Conservation (phyloP, 139 green algal genomes). For the Chlorella sp. region DNA sequence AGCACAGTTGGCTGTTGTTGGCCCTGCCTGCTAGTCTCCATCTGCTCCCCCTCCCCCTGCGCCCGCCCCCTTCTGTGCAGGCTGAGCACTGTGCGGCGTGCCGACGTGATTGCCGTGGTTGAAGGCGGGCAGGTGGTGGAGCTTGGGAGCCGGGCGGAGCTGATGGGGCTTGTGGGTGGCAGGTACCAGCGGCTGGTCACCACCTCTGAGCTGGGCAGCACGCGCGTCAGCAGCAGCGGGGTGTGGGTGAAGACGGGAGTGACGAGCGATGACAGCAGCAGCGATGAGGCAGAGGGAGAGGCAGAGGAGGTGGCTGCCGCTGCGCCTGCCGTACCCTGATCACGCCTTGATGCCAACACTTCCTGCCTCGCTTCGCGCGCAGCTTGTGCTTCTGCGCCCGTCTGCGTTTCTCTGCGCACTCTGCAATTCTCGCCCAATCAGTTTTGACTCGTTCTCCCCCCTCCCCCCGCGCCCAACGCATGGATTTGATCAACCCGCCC, state of each 20-base stretch:
- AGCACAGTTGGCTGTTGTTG: too few species aligned
- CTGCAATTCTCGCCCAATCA: too few species aligned
- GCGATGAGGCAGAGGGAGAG: neutral
- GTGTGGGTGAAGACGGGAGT: neutral
- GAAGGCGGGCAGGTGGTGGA: constrained; percentile 61
- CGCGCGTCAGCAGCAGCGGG: neutral
- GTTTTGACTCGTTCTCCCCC: too few species aligned
- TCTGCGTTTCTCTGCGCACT: too few species aligned
- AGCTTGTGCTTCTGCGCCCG: too few species aligned
- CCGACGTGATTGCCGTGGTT: constrained; percentile 84
- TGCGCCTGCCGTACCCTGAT: neutral
- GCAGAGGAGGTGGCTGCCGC: neutral
- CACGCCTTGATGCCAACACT: neutral
- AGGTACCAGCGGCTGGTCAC: constrained; percentile 60
- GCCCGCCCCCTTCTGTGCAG: neutral
- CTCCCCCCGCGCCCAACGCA: too few species aligned
- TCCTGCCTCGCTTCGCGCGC: too few species aligned
- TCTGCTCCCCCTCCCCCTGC: neutral
- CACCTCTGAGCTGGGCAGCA: constrained; percentile 9
- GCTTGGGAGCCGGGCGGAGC: constrained; percentile 59
- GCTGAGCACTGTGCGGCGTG: constrained; percentile 85
- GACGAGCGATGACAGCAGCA: neutral
- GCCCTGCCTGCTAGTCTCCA: neutral
- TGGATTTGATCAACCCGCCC: too few species aligned
- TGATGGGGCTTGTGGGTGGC: constrained; percentile 56